Conservation (phyloP, 2,329 filamentous ascomycete species). For the Trichoderma sp. region DNA sequence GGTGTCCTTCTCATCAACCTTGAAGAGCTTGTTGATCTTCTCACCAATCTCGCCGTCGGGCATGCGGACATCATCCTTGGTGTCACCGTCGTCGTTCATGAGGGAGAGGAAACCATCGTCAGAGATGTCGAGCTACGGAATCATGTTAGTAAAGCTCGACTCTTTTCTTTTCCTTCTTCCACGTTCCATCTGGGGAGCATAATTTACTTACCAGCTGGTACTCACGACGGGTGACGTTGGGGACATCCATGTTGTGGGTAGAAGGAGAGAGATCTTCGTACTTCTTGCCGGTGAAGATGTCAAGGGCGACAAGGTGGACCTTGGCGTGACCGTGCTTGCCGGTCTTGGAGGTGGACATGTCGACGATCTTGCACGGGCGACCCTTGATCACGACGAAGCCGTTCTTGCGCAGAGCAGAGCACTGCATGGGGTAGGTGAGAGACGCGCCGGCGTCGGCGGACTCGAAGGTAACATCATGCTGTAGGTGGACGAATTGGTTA, state of each 20-base stretch:
- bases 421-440: conserved; percentile 94
- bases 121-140: conserved; percentile 75
- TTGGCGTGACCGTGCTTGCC: conserved; percentile 99
- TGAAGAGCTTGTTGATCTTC: conserved; percentile 80
- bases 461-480: conserved; percentile 78
- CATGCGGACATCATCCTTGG: conserved; percentile 93
- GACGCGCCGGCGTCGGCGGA: conserved; percentile 96
- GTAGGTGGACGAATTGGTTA: conserved; percentile 23
- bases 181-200: conserved; percentile 3
- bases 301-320: conserved; percentile 95
- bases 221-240: conserved; percentile 86
- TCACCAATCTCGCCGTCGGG: conserved; percentile 87
- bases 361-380: conserved; percentile 99
- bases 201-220: conserved; percentile 82
- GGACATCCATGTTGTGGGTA: conserved; percentile 97
- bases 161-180: too few species aligned
- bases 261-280: conserved; percentile 98
- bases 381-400: conserved; percentile 97
- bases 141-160: neutral
- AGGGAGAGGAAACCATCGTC: conserved; percentile 95
- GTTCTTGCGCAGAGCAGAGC: conserved; percentile 99
- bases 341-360: conserved; percentile 99
- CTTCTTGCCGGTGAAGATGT: conserved; percentile 99
- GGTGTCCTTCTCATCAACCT: conserved; percentile 82
- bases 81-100: conserved; percentile 80